Percentiles rank a stretch among this genome's conserved stretches.
These are phyloP conservation scores for Ogataea thermomethanolica DNA, from an alignment of 805 yeast genomes.

Conservation along the genomic window DNA sequence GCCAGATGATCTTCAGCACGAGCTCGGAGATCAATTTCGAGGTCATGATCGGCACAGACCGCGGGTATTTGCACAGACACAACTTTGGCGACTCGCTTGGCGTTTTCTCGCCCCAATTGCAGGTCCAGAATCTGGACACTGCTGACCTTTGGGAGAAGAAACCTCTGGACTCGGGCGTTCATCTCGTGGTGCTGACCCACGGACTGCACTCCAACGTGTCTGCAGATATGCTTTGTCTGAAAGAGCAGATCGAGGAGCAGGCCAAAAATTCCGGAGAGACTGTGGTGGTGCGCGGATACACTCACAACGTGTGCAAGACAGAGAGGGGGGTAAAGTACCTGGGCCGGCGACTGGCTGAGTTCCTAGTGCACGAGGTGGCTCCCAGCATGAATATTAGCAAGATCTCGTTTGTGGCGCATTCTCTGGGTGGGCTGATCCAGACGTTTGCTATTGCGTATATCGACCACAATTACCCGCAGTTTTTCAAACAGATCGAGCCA, in stretches of 20 bases:
- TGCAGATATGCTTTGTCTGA: slow-evolving; percentile 84
- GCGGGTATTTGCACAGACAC: slow-evolving; percentile 30
- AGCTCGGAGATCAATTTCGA: slow-evolving; percentile 67
- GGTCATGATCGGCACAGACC: slow-evolving; percentile 50
- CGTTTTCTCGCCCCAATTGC: slow-evolving; percentile 35
- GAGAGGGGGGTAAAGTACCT: slow-evolving; percentile 82
- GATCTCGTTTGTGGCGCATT: slow-evolving; percentile 88
- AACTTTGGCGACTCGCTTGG: slow-evolving; percentile 20
- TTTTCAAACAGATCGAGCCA: slow-evolving; percentile 66
- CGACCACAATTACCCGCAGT: slow-evolving; percentile 60
- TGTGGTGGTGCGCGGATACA: slow-evolving; percentile 76
- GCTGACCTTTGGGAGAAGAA: slow-evolving; percentile 75
- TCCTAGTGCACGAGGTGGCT: slow-evolving; percentile 51
- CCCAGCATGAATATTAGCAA: slow-evolving; percentile 45
- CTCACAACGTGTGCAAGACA: slow-evolving; percentile 82
- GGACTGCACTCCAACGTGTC: slow-evolving; percentile 89
- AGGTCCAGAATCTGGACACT: slow-evolving; percentile 56
- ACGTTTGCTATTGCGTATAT: slow-evolving; percentile 87
- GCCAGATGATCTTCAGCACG: slow-evolving; percentile 74
- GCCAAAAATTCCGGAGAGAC: slow-evolving; percentile 50
- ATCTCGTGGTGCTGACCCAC: slow-evolving; percentile 82
- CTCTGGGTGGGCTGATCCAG: slow-evolving; percentile 90
- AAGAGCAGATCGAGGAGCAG: slow-evolving; percentile 66
- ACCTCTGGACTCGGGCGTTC: slow-evolving; percentile 57
- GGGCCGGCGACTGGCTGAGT: slow-evolving; percentile 79